phyloP scores from a whole-genome alignment of 306 rosid species.

The Cajanus cajan region DNA sequence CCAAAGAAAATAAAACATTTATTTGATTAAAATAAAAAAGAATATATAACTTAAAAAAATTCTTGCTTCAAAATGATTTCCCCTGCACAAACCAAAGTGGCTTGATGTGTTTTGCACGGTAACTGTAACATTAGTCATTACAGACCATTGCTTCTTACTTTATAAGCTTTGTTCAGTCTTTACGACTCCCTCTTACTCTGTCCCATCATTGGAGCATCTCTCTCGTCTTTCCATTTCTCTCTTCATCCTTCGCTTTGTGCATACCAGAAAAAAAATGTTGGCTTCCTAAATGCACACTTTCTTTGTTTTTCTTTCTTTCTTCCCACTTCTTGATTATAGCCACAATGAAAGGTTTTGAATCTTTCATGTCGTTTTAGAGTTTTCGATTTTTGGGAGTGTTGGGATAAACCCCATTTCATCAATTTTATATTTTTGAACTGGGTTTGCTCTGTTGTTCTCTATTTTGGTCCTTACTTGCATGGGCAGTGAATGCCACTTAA shows the following conservation, averaged over 20 bases:
- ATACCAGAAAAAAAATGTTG: background rate
- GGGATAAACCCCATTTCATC: slow-evolving; percentile 13
- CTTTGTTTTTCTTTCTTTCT: background rate
- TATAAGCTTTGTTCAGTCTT: background rate
- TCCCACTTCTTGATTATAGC: background rate
- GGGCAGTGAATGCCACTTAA: background rate
- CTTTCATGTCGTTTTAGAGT: background rate
- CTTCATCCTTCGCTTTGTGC: background rate
- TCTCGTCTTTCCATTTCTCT: background rate
- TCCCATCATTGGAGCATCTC: background rate
- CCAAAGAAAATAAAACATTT: too few relatives aligned
- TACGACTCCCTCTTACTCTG: background rate
- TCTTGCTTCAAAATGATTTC: too few relatives aligned
- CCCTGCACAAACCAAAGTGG: background rate
- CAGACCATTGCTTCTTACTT: background rate
- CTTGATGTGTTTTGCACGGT: background rate
- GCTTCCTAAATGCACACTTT: background rate
- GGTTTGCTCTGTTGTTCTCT: background rate
- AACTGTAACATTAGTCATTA: background rate
- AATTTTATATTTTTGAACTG: background rate
- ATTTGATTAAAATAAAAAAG: background rate
- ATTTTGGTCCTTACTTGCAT: background rate
- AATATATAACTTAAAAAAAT: too few relatives aligned
- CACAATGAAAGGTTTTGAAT: background rate
- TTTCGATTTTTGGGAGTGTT: background rate